Percentiles rank a stretch among this genome's conserved stretches.
phyloP scores from a whole-genome alignment of 2,329 filamentous ascomycete species.

The Kalmusia sp. region DNA sequence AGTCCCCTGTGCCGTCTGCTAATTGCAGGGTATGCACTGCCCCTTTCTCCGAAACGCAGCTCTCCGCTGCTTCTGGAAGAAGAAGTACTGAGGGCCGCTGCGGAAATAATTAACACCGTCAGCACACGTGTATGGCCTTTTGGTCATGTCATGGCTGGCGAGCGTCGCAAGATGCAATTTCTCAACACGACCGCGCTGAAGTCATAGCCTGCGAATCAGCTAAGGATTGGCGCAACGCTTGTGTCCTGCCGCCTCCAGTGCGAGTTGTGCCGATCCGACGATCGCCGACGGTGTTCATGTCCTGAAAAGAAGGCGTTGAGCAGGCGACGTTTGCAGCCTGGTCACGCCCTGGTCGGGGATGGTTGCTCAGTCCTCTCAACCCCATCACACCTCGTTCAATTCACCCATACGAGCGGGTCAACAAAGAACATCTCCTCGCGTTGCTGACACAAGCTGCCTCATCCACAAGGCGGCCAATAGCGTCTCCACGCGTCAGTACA shows the following conservation, averaged over 20 bases:
- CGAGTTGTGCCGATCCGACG: constrained; percentile 1
- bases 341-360: not conserved
- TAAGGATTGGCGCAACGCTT: not conserved
- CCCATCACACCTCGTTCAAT: not conserved
- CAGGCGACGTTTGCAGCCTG: not conserved
- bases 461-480: constrained; percentile 5
- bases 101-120: constrained; percentile 2
- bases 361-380: not conserved
- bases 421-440: not conserved
- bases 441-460: constrained; percentile 1
- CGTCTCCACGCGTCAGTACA: not conserved
- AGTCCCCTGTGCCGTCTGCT: constrained; percentile 1
- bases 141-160: constrained; percentile 1
- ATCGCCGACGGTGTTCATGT: not conserved
- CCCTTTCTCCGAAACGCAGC: not conserved
- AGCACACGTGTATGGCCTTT: constrained; percentile 1
- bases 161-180: not conserved
- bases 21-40: constrained; percentile 9
- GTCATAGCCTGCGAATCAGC: not conserved
- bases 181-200: not conserved
- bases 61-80: not conserved
- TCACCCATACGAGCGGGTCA: not conserved
- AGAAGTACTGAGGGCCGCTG: not conserved
- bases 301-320: constrained; percentile 1
- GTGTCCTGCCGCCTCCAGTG: not conserved